Evolutionary conservation across 192 early-diverging fungal species (phyloP).

Genomic region (Martensiomyces pterosporus): DNA sequence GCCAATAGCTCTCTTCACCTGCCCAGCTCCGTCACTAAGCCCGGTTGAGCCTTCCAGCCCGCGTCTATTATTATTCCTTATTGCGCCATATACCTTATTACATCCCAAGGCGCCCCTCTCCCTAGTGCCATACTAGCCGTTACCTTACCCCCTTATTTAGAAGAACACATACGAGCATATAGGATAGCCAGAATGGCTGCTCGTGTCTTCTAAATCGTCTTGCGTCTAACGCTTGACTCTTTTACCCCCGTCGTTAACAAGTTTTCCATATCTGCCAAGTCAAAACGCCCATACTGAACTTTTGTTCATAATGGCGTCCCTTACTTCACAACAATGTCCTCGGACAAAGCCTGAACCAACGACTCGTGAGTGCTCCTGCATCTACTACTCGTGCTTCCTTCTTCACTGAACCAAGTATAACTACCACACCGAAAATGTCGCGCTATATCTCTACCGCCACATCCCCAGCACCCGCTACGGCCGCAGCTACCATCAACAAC

Average conservation of each 20-base stretch:
- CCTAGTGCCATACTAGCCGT: too few relatives aligned
- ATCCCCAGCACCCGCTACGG: slow-evolving; percentile 18
- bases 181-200: slow-evolving; percentile 39
- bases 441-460: slow-evolving; percentile 13
- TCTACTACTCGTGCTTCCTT: slow-evolving; percentile 47
- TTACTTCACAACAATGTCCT: slow-evolving; percentile 35
- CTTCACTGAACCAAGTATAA: slow-evolving; percentile 21
- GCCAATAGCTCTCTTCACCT: too few relatives aligned
- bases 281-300: slow-evolving; percentile 19
- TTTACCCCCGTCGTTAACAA: slow-evolving; percentile 14
- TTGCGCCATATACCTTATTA: slow-evolving; percentile 4
- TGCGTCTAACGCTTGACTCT: slow-evolving; percentile 32
- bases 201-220: slow-evolving; percentile 50
- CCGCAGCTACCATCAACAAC: slow-evolving; percentile 18
- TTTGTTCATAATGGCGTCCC: slow-evolving; percentile 51
- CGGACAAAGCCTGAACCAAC: slow-evolving; percentile 35
- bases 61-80: neutral
- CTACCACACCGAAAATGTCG: slow-evolving; percentile 13
- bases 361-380: slow-evolving; percentile 41
- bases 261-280: slow-evolving; percentile 14
- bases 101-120: slow-evolving; percentile 21
- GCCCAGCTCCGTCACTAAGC: too few relatives aligned
- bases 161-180: slow-evolving; percentile 38
- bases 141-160: slow-evolving; percentile 32
- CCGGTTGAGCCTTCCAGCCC: too few relatives aligned